Base-by-base conservation (phyloP, 805 yeast genomes). In the Kodamaea lidongshanica region DNA sequence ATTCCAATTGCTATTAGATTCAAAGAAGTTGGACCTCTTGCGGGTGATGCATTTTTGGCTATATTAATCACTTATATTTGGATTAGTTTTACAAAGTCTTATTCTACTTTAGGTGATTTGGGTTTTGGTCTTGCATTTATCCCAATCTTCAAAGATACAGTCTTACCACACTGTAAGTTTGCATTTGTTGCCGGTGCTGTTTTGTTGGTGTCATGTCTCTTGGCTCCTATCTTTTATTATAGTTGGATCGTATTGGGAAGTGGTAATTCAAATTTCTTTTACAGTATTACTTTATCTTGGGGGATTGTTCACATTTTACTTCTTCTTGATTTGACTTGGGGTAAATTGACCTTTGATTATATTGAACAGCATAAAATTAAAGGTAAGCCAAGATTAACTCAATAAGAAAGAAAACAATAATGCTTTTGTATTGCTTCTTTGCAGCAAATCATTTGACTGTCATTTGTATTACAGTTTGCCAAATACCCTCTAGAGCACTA, bases 221-320 rank as follows among this genome's bases (percentile, higher is more conserved):
- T 92, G 27, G 75, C 92, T 4, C 96, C 97, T 2, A 77, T 85
- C 7, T 92, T 89, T 52, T 87, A 87, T 60, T 86, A 86, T 54
- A 71, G 92, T 37, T 92, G 99, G 99, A 84, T 89, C 42, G 81
- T 79, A 35, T 66, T 85, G 35, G 96, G 96, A 9, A 85, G 92
- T 18, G 99, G 98, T 16, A 92, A 92, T 58, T 79, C 96, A 30
- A 92, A 92, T 56, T 92, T 92, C 63, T 92, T 87, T 61, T 92
- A 89, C 61, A 96, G 97, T 21, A 82, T 92, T 45, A 85, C 92
- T 3, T 67, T 92, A 35, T 83, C 80, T 3, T 80, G 86, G 54
- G 78, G 83, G 0, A 61, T 77, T 6, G 83, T 87, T 3, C 68
- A 86, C 41, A 74, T 77, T 0, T 54, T 83, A 17, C 63, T 84